Evolutionary conservation across 305 asterid genomes (phyloP).

Genomic region (Petunia hybrid): DNA sequence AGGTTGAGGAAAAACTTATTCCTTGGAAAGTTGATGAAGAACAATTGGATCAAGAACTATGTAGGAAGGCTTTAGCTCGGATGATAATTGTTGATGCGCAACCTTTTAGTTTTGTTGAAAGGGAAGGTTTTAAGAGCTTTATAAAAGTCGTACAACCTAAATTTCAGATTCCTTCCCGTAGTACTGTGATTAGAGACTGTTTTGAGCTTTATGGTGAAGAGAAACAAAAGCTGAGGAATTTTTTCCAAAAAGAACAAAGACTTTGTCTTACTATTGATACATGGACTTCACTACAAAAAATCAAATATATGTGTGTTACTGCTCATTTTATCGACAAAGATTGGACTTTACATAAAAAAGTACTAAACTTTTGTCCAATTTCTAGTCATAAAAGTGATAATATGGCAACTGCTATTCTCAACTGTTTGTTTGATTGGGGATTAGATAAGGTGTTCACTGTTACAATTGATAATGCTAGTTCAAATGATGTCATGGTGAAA

Average conservation of each 20-base stretch:
- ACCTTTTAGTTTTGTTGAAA: constrained; percentile 25
- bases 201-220: not conserved
- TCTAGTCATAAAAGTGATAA: not conserved
- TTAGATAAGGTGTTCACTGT: constrained; percentile 28
- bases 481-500: constrained; percentile 4
- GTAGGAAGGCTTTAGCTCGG: not conserved
- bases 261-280: not conserved
- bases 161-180: constrained; percentile 8
- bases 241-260: not conserved
- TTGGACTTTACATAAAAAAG: not conserved
- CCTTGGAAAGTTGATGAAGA: not conserved
- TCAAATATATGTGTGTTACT: constrained; percentile 6
- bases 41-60: not conserved
- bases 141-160: not conserved
- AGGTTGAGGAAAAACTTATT: not conserved
- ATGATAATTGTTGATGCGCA: not conserved
- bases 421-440: constrained; percentile 30
- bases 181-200: not conserved
- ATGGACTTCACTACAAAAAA: constrained; percentile 27
- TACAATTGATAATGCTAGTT: constrained; percentile 25
- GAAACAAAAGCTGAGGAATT: not conserved
- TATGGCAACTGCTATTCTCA: not conserved
- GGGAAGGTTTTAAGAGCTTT: not conserved
- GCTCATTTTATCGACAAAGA: constrained; percentile 8
- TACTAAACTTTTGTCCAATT: not conserved